A percentile compares a stretch with the other conserved stretches of the same genome.
Conservation (phyloP, 768 basidiomycete species). For the Candolleomyces efflorescens region DNA sequence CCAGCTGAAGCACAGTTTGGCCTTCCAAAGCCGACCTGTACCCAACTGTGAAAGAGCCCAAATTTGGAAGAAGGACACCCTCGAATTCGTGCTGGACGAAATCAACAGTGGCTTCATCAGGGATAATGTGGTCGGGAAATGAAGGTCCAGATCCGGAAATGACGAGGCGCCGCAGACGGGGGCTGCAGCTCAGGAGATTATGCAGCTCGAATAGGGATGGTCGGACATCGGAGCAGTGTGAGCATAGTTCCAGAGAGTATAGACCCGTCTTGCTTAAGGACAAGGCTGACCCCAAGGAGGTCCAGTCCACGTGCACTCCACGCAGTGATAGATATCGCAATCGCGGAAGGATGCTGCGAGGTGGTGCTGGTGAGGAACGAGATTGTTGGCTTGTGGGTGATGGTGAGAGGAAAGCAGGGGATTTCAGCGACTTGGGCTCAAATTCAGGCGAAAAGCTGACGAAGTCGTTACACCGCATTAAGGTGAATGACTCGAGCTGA, state of each 20-base stretch:
- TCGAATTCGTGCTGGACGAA: slow-evolving; percentile 17
- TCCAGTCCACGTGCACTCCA: slow-evolving; percentile 58
- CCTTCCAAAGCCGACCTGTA: slow-evolving; percentile 39
- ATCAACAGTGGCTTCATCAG: slow-evolving; percentile 13
- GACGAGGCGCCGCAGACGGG: slow-evolving; percentile 37
- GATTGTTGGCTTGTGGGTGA: slow-evolving; percentile 14
- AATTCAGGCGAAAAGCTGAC: slow-evolving; percentile 42
- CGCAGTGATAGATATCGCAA: slow-evolving; percentile 46
- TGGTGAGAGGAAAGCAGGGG: slow-evolving; percentile 27
- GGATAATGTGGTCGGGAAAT: slow-evolving; percentile 18
- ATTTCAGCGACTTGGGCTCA: slow-evolving; percentile 34
- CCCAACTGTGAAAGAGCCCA: slow-evolving; percentile 37
- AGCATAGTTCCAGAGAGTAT: slow-evolving; percentile 43
- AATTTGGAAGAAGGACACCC: slow-evolving; percentile 32
- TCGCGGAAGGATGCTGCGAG: slow-evolving; percentile 31
- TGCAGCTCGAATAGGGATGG: slow-evolving; percentile 43
- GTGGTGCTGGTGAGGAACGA: slow-evolving; percentile 12
- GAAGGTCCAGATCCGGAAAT: slow-evolving; percentile 46
- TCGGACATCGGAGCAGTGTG: slow-evolving; percentile 50
- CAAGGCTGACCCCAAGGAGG: slow-evolving; percentile 33
- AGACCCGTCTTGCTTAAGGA: slow-evolving; percentile 16
- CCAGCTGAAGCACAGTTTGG: slow-evolving; percentile 31
- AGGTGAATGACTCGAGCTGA: slow-evolving; percentile 43
- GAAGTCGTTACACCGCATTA: slow-evolving; percentile 61
- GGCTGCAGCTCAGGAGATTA: slow-evolving; percentile 36